Evolutionary conservation across 108 stramenopile species (phyloP).

Genomic region (Nitzschia sp.): DNA sequence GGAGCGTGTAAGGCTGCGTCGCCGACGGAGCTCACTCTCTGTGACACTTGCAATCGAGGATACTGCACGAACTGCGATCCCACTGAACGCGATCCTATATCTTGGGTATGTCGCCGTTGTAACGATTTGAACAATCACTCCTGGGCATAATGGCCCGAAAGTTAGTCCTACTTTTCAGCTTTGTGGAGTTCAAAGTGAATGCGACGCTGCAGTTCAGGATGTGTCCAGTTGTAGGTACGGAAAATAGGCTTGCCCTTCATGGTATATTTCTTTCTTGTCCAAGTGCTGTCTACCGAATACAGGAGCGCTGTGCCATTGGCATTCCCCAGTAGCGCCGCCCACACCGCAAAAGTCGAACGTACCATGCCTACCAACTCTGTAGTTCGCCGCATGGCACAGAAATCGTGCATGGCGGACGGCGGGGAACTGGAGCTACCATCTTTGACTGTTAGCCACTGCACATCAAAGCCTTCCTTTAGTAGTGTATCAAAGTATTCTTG

Average conservation of each 20-base stretch:
- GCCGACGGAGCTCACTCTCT: neutral
- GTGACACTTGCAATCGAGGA: neutral
- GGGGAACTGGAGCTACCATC: slow-evolving; percentile 7
- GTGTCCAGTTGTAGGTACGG: slow-evolving; percentile 18
- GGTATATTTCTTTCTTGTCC: slow-evolving; percentile 4
- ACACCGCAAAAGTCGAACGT: slow-evolving; percentile 41
- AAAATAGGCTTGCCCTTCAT: slow-evolving; percentile 13
- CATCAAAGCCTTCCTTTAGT: slow-evolving; percentile 27
- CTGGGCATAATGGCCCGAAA: neutral
- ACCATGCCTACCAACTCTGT: slow-evolving; percentile 34
- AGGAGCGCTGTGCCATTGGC: slow-evolving; percentile 16
- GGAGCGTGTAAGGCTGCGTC: neutral
- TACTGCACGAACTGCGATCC: neutral
- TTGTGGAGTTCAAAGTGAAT: slow-evolving; percentile 17
- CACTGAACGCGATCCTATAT: neutral
- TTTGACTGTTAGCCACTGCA: slow-evolving; percentile 27
- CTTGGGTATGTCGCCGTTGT: neutral
- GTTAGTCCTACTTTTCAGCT: neutral
- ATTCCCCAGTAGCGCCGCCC: slow-evolving; percentile 54
- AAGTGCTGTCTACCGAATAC: slow-evolving; percentile 40
- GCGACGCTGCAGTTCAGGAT: slow-evolving; percentile 11
- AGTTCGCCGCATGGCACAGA: slow-evolving; percentile 48
- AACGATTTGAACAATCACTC: neutral
- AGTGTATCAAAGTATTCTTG: slow-evolving; percentile 32
- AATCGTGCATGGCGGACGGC: slow-evolving; percentile 39